phyloP scores from a whole-genome alignment of 2,329 filamentous ascomycete genomes.

The Exophiala xenobiotica region DNA sequence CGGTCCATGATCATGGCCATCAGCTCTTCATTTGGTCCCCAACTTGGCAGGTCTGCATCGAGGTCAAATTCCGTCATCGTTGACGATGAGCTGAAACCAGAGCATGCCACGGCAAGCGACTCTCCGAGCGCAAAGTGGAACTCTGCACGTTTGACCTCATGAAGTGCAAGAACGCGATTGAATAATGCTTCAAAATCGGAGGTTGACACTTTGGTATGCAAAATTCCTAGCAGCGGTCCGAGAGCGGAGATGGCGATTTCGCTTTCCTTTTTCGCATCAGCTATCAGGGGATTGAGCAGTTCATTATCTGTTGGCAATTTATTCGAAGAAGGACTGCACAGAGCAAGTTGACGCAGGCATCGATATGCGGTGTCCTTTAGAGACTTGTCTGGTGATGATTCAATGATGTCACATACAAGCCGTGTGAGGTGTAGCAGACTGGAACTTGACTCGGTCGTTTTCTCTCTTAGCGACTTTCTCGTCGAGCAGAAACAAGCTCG shows the following conservation, averaged over 20 bases:
- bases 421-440: conserved; percentile 63
- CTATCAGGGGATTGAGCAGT: conserved; percentile 63
- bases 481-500: conserved; percentile 60
- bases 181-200: conserved; percentile 53
- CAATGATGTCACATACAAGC: conserved; percentile 53
- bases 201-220: conserved; percentile 45
- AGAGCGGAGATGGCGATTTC: conserved; percentile 79
- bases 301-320: conserved; percentile 37
- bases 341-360: conserved; percentile 61
- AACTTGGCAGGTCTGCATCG: conserved; percentile 51
- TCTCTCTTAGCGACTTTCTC: conserved; percentile 51
- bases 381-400: conserved; percentile 54
- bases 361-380: conserved; percentile 58
- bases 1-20: conserved; percentile 65
- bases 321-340: conserved; percentile 49
- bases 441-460: conserved; percentile 64
- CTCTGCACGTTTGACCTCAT: conserved; percentile 82
- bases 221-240: conserved; percentile 60
- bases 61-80: conserved; percentile 75
- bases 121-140: conserved; percentile 89
- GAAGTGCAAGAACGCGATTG: conserved; percentile 69
- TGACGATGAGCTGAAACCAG: conserved; percentile 79
- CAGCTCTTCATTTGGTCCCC: conserved; percentile 37
- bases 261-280: conserved; percentile 73
- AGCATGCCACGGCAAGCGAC: conserved; percentile 73